Evolutionary conservation across 1,284 basidiomycete species (phyloP).

Genomic region (Trichosporon ovoides): DNA sequence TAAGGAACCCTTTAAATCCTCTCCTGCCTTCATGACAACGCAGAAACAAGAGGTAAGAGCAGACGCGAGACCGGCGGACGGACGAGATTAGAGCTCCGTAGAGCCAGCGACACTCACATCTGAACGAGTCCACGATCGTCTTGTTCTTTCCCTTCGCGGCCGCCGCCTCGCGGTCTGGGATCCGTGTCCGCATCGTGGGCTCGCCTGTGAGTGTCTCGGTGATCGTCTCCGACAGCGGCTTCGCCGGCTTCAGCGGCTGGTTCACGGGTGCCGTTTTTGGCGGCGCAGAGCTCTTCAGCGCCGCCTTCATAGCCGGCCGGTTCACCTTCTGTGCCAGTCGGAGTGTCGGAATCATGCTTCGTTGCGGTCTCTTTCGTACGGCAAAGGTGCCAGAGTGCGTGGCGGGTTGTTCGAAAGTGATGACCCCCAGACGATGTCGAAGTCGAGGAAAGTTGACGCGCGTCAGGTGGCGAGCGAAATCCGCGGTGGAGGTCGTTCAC

Average conservation of each 20-base stretch:
- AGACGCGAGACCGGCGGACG: too few species aligned
- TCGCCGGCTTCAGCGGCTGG: not conserved
- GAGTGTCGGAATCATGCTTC: not conserved
- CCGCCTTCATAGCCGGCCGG: not conserved
- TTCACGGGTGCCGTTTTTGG: not conserved
- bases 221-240: not conserved
- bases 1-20: too few species aligned
- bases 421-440: too few species aligned
- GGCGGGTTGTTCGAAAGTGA: too few species aligned
- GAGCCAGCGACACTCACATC: conserved; percentile 1
- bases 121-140: not conserved
- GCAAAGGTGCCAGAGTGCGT: not conserved
- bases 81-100: too few species aligned
- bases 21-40: too few species aligned
- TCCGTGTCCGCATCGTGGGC: not conserved
- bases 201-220: not conserved
- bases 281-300: not conserved
- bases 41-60: too few species aligned
- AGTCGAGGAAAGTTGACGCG: too few species aligned
- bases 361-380: not conserved
- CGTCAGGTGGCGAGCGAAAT: too few species aligned
- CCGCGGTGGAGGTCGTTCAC: too few species aligned
- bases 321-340: not conserved
- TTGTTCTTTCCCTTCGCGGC: conserved; percentile 4
- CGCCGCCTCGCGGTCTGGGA: not conserved